Evolutionary conservation across 371 early-diverging fungal genomes (phyloP).

Genomic region (Syncephalastrum sp.): DNA sequence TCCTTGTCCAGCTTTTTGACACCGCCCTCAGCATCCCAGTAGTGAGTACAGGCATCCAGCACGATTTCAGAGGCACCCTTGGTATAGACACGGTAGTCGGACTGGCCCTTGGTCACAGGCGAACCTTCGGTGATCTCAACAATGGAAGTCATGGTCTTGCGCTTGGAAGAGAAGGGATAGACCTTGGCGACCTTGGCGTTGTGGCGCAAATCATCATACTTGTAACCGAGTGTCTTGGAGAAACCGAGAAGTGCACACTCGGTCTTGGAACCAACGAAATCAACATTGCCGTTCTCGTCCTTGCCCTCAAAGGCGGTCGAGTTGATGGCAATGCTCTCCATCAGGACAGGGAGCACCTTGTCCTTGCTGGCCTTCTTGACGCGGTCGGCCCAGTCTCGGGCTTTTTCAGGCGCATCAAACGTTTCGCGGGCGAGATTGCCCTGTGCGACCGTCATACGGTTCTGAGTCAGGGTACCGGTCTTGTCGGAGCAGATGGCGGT

Average conservation of each 20-base stretch:
- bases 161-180: constrained; percentile 81
- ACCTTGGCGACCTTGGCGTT: constrained; percentile 54
- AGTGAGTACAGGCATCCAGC: constrained; percentile 59
- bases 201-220: constrained; percentile 61
- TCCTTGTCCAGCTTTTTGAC: constrained; percentile 50
- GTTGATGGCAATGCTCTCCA: constrained; percentile 79
- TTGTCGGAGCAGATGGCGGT: constrained; percentile 97
- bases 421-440: constrained; percentile 53
- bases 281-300: constrained; percentile 69
- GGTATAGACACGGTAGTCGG: constrained; percentile 61
- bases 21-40: constrained; percentile 56
- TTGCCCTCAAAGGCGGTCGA: constrained; percentile 87
- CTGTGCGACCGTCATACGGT: constrained; percentile 92
- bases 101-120: constrained; percentile 25
- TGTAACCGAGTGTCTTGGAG: constrained; percentile 59
- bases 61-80: constrained; percentile 92
- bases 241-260: constrained; percentile 90
- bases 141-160: constrained; percentile 80
- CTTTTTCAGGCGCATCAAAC: constrained; percentile 32
- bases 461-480: constrained; percentile 95
- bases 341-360: constrained; percentile 36
- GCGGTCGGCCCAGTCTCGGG: constrained; percentile 29
- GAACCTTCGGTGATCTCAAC: constrained; percentile 38
- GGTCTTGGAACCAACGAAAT: constrained; percentile 90
- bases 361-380: constrained; percentile 11